Evolutionary conservation across 2,329 filamentous ascomycete species (phyloP), one percentile per base, ranked within the genome.

Genomic region (Venturia effusa): DNA sequence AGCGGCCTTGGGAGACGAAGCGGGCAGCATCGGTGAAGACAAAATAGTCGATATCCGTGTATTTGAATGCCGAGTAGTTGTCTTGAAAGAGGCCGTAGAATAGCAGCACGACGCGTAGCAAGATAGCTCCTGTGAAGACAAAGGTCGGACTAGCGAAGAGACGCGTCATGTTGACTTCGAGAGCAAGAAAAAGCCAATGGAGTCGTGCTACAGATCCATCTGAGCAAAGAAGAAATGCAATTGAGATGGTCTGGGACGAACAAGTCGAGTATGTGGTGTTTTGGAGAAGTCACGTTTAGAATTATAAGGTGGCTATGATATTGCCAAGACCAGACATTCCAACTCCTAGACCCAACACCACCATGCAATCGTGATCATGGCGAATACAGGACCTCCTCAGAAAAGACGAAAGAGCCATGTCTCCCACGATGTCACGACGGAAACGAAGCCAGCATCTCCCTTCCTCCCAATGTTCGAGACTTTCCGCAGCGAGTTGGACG

Each of bases 1-100:
- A 90, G 59, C 78, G 77, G 3, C 84, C 84, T n/a, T 76, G 79
- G 3, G 86, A 78, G 54, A 90, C 78, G 75, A 89, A 93, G 68
- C 89, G 88, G 1, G 94, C 85, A 32, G 94, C 94, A 74, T 97
- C 93, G 60, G 94, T 97, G 80, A 99, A 99, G 74, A 99, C 94
- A 68, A 92, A 86, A 77, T 99, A 99, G 81, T 99, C 94, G 70
- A 99, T 97, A 77, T 99, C 94, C 61, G 94, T 99, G 80, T 97
- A 99, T 78, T 97, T 97, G 72, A 99, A 79, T 17, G 93, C 87
- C 8, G 92, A 95, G 77, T 92, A 83, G 66, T 90, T 88, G 77
- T 99, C 94, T 78, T 99, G 94, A 81, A 90, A 92, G 66, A 91
- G 84, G 65, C 94, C 93, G 74, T 97, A 97, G 70, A 95, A 73